phyloP scores from a whole-genome alignment of 1,284 basidiomycete genomes.

The Waitea zeae region DNA sequence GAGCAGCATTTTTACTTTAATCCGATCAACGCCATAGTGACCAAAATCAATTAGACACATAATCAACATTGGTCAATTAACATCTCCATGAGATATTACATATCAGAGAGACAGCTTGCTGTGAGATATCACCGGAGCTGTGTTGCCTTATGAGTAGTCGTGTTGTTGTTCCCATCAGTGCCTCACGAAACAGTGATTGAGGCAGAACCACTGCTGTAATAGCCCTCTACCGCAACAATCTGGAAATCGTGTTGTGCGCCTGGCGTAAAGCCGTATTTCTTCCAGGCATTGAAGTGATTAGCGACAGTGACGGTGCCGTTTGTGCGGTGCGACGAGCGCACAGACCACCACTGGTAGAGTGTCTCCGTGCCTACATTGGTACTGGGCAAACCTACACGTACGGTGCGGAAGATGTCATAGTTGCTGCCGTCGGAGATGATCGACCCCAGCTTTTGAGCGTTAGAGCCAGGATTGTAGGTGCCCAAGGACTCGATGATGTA shows the following conservation, averaged over 20 bases:
- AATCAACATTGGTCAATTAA: too few relatives aligned
- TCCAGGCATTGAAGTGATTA: slow-evolving; percentile 21
- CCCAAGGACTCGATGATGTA: slow-evolving; percentile 18
- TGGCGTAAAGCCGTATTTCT: slow-evolving; percentile 13
- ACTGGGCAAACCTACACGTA: slow-evolving; percentile 10
- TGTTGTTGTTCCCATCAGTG: background rate
- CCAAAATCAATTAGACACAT: too few relatives aligned
- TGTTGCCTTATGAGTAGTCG: too few relatives aligned
- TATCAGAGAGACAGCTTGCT: too few relatives aligned
- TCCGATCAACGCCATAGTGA: too few relatives aligned
- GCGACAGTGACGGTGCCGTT: slow-evolving; percentile 16
- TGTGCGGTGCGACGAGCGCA: slow-evolving; percentile 13
- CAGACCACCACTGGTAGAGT: slow-evolving; percentile 19
- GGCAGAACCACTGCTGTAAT: slow-evolving; percentile 13
- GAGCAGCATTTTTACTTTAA: too few relatives aligned
- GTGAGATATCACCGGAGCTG: too few relatives aligned
- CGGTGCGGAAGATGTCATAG: slow-evolving; percentile 10
- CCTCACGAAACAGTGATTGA: slow-evolving; percentile 10
- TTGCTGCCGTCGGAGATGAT: slow-evolving; percentile 9
- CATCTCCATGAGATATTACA: too few relatives aligned
- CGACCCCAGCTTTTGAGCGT: slow-evolving; percentile 10
- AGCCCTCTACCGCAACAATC: slow-evolving; percentile 20
- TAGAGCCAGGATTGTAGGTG: slow-evolving; percentile 16
- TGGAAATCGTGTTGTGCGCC: slow-evolving; percentile 20
- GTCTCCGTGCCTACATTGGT: slow-evolving; percentile 16